These are phyloP conservation scores for Chenopodium formosanum DNA, from an alignment of 148 eudicot species.

Conservation along the genomic window DNA sequence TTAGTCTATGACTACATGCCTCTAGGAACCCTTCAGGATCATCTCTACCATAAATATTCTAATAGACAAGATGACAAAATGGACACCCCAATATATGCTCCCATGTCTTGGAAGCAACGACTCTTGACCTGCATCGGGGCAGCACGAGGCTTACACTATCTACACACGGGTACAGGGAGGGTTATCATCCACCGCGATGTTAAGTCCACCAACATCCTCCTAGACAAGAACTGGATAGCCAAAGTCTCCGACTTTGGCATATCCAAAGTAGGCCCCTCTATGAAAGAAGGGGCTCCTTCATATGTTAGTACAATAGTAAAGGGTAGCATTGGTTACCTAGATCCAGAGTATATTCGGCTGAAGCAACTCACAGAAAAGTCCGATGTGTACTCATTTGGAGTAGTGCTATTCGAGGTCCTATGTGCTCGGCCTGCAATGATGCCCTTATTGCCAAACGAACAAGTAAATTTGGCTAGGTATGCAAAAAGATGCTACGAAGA, in stretches of 20 bases:
- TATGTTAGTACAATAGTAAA: slow-evolving; percentile 46
- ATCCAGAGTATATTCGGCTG: slow-evolving; percentile 35
- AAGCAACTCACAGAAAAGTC: slow-evolving; percentile 40
- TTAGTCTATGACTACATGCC: slow-evolving; percentile 1
- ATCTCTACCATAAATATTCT: not conserved
- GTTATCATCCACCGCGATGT: slow-evolving; percentile 15
- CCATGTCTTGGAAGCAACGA: slow-evolving; percentile 16
- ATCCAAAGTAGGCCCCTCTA: not conserved
- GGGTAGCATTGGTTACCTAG: slow-evolving; percentile 43
- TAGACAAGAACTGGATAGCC: not conserved
- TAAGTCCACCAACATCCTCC: slow-evolving; percentile 15
- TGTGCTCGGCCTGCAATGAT: slow-evolving; percentile 33
- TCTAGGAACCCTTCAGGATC: not conserved
- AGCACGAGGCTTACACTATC: slow-evolving; percentile 16
- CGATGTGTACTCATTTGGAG: slow-evolving; percentile 45
- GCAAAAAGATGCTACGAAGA: slow-evolving; percentile 15
- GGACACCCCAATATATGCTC: not conserved
- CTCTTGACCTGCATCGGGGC: slow-evolving; percentile 9
- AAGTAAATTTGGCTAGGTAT: slow-evolving; percentile 40
- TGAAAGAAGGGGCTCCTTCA: not conserved
- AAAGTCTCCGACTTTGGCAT: slow-evolving; percentile 14
- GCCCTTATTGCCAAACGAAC: slow-evolving; percentile 14
- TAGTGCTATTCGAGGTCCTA: slow-evolving; percentile 43
- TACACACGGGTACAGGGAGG: not conserved
- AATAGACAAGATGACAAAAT: not conserved